Percentiles rank a stretch among this genome's conserved stretches.
These are phyloP conservation scores for Bruguiera parviflora DNA, from an alignment of 345 rosid species.

Conservation along the genomic window DNA sequence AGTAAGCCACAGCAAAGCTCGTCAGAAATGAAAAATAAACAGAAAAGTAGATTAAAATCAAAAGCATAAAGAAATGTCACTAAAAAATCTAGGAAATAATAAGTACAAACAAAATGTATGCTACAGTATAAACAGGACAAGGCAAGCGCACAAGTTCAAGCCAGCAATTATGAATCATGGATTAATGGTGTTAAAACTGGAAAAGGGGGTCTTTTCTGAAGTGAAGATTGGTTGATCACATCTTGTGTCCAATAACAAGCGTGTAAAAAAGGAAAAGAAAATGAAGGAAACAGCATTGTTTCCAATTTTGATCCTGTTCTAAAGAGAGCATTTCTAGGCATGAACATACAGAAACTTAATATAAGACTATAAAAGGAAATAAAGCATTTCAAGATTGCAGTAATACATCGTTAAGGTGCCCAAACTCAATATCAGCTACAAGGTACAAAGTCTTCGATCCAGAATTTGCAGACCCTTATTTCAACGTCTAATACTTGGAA, in stretches of 20 bases:
- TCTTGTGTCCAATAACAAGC: too few relatives aligned
- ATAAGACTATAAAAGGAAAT: not conserved
- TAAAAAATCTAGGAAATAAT: not conserved
- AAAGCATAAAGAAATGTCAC: not conserved
- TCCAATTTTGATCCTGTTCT: too few relatives aligned
- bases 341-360: too few relatives aligned
- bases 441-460: not conserved
- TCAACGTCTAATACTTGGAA: not conserved
- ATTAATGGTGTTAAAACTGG: too few relatives aligned
- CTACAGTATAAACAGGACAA: too few relatives aligned
- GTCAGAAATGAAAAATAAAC: not conserved
- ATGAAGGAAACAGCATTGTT: too few relatives aligned
- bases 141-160: not conserved
- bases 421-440: not conserved
- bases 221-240: too few relatives aligned
- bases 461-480: slow-evolving; percentile 1
- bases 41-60: not conserved
- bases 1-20: slow-evolving; percentile 23
- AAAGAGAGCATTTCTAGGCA: too few relatives aligned
- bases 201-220: too few relatives aligned
- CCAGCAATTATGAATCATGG: not conserved
- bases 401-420: not conserved
- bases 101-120: not conserved
- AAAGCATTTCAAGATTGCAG: not conserved
- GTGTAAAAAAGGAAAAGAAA: too few relatives aligned